Evolutionary conservation across 768 basidiomycete species (phyloP), one percentile per base, ranked within the genome.

Genomic region (Lentinus brumalis): DNA sequence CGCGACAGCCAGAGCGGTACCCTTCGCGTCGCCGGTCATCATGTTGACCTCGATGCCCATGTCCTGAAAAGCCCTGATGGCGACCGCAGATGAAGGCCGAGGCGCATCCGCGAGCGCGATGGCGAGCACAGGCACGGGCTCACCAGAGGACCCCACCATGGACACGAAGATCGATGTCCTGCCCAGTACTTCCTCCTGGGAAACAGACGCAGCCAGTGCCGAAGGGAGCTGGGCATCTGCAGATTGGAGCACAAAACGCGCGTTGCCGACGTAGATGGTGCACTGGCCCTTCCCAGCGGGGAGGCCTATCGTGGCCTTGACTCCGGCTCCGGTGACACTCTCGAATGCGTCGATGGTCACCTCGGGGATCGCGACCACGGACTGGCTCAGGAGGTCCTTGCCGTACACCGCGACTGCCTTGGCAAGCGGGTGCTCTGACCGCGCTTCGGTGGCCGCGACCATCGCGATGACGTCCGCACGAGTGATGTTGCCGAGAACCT

Each of bases 391-490:
- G 0, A 86, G 67, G 31, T 87, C 84, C 70, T 84, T 89, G 32
- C 94, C 92, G 71, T 94, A 90, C 0, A 83, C 75, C 5, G 96
- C 92, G 50, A 98, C 88, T 14, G 97, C 96, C 70, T 92, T 91
- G 10, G 96, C 97, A 21, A 99, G 85, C 2, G 97, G 97, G 70
- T 99, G 97, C 72, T 98, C 97, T 0, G 96, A 98, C 61, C 87
- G 86, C 10, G 91, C 88, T 73, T 99, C 96, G 0, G 94, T 88
- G 1, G 89, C 88, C 30, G 89, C 84, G 40, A 98, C 80, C 82
- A 97, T 87, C 2, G 93, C 84, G 14, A 98, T 75, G 29, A 95
- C 78, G 16, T 84, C 79, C 38, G 79, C 79, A 29, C 86, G 77
- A 0, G 88, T 90, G 12, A 78, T 62, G 4, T 89, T 89, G 66